Percentiles rank a stretch among this genome's conserved stretches.
These are phyloP conservation scores for Pyricularia grisea DNA, from an alignment of 2,329 filamentous ascomycete species.

Conservation along the genomic window DNA sequence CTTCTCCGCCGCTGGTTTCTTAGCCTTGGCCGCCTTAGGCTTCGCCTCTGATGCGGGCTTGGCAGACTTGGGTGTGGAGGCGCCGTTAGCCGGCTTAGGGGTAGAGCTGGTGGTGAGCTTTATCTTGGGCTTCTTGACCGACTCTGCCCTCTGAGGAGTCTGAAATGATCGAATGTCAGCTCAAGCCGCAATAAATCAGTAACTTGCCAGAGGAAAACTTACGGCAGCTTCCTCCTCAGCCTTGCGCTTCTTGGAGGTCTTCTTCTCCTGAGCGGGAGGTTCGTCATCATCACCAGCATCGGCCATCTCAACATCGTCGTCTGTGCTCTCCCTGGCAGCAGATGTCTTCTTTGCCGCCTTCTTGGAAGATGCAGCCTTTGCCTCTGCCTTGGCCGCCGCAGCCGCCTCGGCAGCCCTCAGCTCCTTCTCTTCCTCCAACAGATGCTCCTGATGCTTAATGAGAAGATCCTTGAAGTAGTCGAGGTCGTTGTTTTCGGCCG, in stretches of 20 bases:
- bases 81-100: conserved; percentile 60
- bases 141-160: conserved; percentile 50
- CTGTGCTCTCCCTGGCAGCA: conserved; percentile 37
- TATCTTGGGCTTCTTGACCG: conserved; percentile 60
- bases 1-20: conserved; percentile 51
- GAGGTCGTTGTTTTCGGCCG: conserved; percentile 67
- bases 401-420: conserved; percentile 27
- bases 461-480: conserved; percentile 78
- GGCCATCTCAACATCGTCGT: conserved; percentile 52
- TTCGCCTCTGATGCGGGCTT: conserved; percentile 43
- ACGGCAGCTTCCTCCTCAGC: conserved; percentile 69
- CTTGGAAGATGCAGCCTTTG: conserved; percentile 33
- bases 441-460: conserved; percentile 56
- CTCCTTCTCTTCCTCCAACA: conserved; percentile 48
- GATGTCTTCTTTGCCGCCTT: conserved; percentile 40
- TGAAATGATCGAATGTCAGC: conserved; percentile 14
- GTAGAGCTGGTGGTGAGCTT: conserved; percentile 56
- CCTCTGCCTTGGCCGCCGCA: conserved; percentile 26
- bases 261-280: conserved; percentile 35
- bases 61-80: conserved; percentile 41
- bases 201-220: conserved; percentile 15
- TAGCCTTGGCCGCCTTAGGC: conserved; percentile 28
- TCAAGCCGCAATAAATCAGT: too few species aligned
- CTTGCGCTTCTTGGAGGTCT: conserved; percentile 69
- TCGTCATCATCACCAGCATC: conserved; percentile 46